Evolutionary conservation across 2,329 filamentous ascomycete genomes (phyloP), one percentile per base, ranked within the genome.

Genomic region (Biscogniauxia mediterranea): DNA sequence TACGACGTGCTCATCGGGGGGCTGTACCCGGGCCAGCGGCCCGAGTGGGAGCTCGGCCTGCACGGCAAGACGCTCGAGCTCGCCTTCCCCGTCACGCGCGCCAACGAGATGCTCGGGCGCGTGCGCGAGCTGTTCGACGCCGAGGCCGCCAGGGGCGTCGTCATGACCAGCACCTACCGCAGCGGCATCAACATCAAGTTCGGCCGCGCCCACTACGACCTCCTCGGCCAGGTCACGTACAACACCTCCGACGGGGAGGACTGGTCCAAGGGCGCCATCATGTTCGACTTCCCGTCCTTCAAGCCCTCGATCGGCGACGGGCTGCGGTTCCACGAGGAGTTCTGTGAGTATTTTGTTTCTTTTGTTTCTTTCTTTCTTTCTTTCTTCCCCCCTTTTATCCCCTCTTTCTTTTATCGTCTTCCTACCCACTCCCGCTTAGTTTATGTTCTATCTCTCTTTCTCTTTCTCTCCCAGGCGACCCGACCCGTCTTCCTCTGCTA

Each of bases 151-250:
- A 78, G 77, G 64, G 72, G 76, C n/a, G 76, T 74, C 17, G 68
- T 77, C 62, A 82, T 83, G 80, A 79, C 80, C 2, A 74, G 77
- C 49, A 83, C 81, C 6, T 83, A 83, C 64, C 76, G 81, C 42
- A 80, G 77, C 61, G 81, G 81, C 21, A 81, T 83, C 62, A 83
- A 83, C 68, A 81, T 82, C 73, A 82, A 82, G 70, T 82, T 83
- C 59, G 81, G 80, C 49, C 78, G 76, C 68, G 67, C 81, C 0
- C 79, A 83, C 66, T 79, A 74, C 57, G 81, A 83, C 61, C 73
- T 83, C 23, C 69, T 83, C 7, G 81, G 81, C 15, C 81, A 83
- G 70, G 78, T 79, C 17, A 82, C 80, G 9, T 78, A 77, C 57
- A 76, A 77, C 64, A 83, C 81, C 7, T 74, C 74, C 1, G 81